phyloP scores from a whole-genome alignment of 805 yeast species.

The Candida stauntonica region DNA sequence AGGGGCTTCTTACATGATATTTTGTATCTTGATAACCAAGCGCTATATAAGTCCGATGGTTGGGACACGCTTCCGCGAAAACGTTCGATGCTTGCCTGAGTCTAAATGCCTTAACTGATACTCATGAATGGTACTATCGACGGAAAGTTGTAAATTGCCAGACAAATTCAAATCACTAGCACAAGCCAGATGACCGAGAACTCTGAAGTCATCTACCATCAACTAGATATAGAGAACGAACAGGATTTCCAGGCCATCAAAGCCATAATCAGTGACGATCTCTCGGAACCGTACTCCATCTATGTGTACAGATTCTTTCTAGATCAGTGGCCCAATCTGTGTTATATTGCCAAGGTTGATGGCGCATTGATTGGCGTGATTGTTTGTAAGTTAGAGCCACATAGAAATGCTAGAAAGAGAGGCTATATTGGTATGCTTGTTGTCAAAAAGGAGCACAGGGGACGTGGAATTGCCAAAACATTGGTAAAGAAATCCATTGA shows the following conservation, averaged over 20 bases:
- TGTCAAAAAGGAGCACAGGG: slow-evolving; percentile 66
- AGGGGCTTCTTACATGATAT: too few species aligned
- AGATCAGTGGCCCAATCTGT: slow-evolving; percentile 85
- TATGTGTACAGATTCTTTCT: slow-evolving; percentile 90
- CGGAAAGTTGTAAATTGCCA: too few species aligned
- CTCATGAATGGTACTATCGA: too few species aligned
- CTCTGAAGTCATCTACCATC: slow-evolving; percentile 21
- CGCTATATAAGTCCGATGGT: too few species aligned
- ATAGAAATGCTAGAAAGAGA: slow-evolving; percentile 65
- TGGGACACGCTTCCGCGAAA: too few species aligned
- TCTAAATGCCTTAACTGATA: too few species aligned
- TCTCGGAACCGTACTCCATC: slow-evolving; percentile 91
- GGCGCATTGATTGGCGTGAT: slow-evolving; percentile 68
- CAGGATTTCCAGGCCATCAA: slow-evolving; percentile 48
- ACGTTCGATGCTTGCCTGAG: too few species aligned
- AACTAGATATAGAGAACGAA: slow-evolving; percentile 24
- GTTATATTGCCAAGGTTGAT: slow-evolving; percentile 54
- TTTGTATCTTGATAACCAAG: too few species aligned
- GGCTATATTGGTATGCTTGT: slow-evolving; percentile 98
- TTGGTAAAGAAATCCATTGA: slow-evolving; percentile 61
- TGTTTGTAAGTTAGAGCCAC: slow-evolving; percentile 76
- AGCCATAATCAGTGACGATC: slow-evolving; percentile 59
- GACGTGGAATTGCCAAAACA: slow-evolving; percentile 75
- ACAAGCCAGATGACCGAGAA: slow-evolving; percentile 5
- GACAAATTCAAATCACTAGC: too few species aligned